A percentile compares a stretch with the other conserved stretches of the same genome.
phyloP scores from a whole-genome alignment of 768 basidiomycete genomes.

The Russula olivacea region DNA sequence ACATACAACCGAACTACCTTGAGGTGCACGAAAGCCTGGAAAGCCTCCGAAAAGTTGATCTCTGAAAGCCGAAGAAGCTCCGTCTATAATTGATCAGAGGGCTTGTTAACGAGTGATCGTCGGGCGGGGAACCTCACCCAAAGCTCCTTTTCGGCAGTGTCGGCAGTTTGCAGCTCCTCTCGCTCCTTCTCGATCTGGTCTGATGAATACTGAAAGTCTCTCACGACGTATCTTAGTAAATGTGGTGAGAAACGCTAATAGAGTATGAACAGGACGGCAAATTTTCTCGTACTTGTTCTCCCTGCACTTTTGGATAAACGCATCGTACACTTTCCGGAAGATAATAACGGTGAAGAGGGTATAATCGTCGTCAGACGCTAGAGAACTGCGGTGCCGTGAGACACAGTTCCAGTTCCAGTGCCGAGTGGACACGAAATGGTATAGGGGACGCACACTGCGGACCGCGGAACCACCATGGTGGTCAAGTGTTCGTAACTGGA shows the following conservation, averaged over 20 bases:
- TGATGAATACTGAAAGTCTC: conserved; percentile 91
- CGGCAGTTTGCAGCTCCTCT: conserved; percentile 73
- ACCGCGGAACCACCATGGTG: conserved; percentile 89
- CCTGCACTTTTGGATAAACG: conserved; percentile 88
- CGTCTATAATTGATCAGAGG: conserved; percentile 47
- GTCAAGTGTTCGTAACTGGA: conserved; percentile 82
- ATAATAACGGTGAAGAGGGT: conserved; percentile 78
- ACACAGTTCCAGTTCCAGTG: conserved; percentile 11
- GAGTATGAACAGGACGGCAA: not conserved
- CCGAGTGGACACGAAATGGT: not conserved
- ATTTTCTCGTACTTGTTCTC: conserved; percentile 74
- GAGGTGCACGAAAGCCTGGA: conserved; percentile 88
- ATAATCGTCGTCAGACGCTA: conserved; percentile 86
- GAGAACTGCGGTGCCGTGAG: conserved; percentile 41
- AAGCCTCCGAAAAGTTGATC: conserved; percentile 95
- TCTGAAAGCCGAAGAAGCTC: conserved; percentile 85
- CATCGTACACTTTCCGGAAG: conserved; percentile 87
- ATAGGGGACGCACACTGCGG: conserved; percentile 58
- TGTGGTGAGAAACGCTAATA: conserved; percentile 2
- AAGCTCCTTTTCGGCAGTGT: conserved; percentile 87
- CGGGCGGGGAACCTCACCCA: conserved; percentile 58
- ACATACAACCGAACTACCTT: conserved; percentile 89
- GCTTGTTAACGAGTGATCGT: conserved; percentile 3
- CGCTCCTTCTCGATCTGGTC: conserved; percentile 72
- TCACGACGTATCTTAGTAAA: conserved; percentile 69